Evolutionary conservation across 164 flowering plant species (phyloP), one percentile per base, ranked within the genome.

Genomic region (Umbilicus rupestris): DNA sequence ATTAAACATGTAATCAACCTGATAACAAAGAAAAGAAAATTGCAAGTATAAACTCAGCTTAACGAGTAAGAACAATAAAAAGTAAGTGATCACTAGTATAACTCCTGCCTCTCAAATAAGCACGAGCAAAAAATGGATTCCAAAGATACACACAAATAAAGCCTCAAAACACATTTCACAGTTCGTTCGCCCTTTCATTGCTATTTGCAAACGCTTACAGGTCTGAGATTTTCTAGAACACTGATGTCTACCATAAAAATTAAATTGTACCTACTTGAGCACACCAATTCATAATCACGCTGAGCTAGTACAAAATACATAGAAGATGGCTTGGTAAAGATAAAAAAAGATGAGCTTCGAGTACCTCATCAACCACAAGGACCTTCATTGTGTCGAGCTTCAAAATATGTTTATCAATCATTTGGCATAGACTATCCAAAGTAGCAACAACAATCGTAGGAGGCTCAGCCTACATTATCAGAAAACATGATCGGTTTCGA

Each of bases 1-100:
- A 74, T 82, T 82, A 78, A 95, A 95, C 82, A 94, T 74, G 82
- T 82, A 94, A 81, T 94, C 99, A 71, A 89, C 97, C 99, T 91
- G 76, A 39, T 5, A 17, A 71, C 17, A 66, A 66, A 17, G 69
- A 29, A 39, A 70, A 63, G 28, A 12, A 24, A 30, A 26, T 24
- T 26, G 60, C n/a, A 15, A 17, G 16, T 0, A 45, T 26, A n/a
- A 68, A 17, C 37, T 55, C 17, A 30, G 16, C 7, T 22, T 47
- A 59, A 70, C 22, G 20, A 15, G 11, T 30, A 9, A 35, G 37
- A 41, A 41, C 44, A 41, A 2, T 6, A 2, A 41, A 9, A 41
- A 9, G 44, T 9, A 41, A 14, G 10, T 41, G 2, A 41, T 41
- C 44, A 41, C 12, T 41, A 41, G 9, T 41, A 6, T 41, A 2